Conservation (phyloP, 1,284 basidiomycete species). For the Ganoderma sinense region DNA sequence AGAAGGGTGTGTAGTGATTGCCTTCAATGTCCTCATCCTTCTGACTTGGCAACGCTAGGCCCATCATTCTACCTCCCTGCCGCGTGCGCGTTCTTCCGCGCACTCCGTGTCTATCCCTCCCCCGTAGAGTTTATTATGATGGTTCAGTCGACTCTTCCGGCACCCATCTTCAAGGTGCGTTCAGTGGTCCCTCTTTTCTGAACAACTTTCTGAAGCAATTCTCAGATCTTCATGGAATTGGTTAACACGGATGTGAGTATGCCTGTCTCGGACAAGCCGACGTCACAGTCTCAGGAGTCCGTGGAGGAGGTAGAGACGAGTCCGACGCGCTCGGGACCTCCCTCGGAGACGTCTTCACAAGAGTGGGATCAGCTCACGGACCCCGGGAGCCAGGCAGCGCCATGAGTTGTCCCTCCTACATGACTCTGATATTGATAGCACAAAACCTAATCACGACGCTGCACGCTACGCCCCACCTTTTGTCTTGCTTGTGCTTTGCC, state of each 20-base stretch:
- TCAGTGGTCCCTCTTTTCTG: conserved; percentile 2
- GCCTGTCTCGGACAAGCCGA: conserved; percentile 48
- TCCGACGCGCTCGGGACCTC: conserved; percentile 67
- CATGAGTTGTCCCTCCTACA: conserved; percentile 20
- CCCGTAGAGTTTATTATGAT: conserved; percentile 93
- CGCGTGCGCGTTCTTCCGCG: conserved; percentile 92
- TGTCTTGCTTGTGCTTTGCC: conserved; percentile 34
- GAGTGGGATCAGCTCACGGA: conserved; percentile 88
- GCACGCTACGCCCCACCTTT: conserved; percentile 26
- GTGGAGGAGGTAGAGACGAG: conserved; percentile 56
- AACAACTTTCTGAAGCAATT: not conserved
- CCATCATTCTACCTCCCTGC: conserved; percentile 81
- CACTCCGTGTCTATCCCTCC: conserved; percentile 93
- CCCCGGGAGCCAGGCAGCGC: conserved; percentile 60
- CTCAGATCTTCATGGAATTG: conserved; percentile 86
- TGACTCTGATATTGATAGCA: conserved; percentile 21
- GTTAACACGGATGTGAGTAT: conserved; percentile 89
- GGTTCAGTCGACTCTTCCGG: conserved; percentile 92
- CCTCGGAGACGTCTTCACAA: conserved; percentile 84
- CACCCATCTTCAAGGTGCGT: conserved; percentile 83
- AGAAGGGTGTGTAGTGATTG: conserved; percentile 63
- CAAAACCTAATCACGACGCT: conserved; percentile 19
- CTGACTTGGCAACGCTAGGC: conserved; percentile 52
- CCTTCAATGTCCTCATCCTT: no score
- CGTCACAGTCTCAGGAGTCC: conserved; percentile 33